These are phyloP conservation scores for Trametes cubensis DNA, from an alignment of 768 basidiomycete genomes.

Conservation along the genomic window DNA sequence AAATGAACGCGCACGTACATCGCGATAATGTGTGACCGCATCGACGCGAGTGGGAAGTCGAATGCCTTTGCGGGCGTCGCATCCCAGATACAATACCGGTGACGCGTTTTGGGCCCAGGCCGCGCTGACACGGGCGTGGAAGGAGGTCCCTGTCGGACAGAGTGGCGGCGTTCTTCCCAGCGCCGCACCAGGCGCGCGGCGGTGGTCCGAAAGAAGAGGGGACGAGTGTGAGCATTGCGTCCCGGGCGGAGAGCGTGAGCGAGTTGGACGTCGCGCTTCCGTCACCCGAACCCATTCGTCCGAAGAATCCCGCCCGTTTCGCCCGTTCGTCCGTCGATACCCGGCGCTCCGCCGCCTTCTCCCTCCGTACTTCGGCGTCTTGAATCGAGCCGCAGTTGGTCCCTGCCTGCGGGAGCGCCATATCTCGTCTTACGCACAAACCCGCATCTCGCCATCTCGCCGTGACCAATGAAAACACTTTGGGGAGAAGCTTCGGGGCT, in stretches of 20 bases:
- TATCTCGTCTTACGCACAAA: neutral
- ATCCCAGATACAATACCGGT: neutral
- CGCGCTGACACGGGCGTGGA: neutral
- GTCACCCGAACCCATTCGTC: neutral
- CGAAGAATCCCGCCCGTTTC: neutral
- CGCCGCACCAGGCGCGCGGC: neutral
- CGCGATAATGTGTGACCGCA: slow-evolving; percentile 12
- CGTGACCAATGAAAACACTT: too few relatives aligned
- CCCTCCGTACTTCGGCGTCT: neutral
- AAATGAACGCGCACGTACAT: neutral
- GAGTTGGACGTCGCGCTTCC: neutral
- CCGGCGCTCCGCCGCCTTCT: slow-evolving; percentile 7
- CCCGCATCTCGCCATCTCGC: too few relatives aligned
- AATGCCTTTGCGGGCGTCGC: neutral
- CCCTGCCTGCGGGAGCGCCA: neutral
- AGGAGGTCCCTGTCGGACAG: neutral
- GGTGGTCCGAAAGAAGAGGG: neutral
- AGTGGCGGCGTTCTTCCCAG: neutral
- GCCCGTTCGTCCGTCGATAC: neutral
- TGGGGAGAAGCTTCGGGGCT: too few relatives aligned
- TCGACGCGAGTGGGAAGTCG: neutral
- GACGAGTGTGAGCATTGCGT: neutral
- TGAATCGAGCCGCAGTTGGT: neutral
- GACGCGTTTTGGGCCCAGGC: neutral
- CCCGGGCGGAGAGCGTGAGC: neutral